A percentile compares a stretch with the other conserved stretches of the same genome.
These are phyloP conservation scores for Cucurbita maxima DNA, from an alignment of 306 rosid species.

Conservation along the genomic window DNA sequence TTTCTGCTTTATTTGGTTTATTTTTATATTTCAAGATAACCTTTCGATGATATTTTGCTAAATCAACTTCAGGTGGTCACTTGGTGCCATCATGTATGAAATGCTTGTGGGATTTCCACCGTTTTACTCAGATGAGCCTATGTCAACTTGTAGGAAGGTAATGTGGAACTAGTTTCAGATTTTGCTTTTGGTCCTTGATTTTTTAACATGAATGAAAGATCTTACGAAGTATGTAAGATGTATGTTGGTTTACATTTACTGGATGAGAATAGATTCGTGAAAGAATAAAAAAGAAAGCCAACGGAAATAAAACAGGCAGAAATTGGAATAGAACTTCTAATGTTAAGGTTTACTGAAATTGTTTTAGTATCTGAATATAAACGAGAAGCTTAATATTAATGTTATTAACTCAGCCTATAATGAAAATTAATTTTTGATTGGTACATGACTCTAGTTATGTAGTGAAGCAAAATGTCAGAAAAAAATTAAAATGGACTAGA, in stretches of 20 bases:
- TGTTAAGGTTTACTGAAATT: neutral
- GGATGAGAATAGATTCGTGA: neutral
- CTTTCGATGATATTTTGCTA: constrained; percentile 15
- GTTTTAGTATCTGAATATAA: neutral
- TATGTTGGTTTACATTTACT: neutral
- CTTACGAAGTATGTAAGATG: neutral
- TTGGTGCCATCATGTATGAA: constrained; percentile 98
- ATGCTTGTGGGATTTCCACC: constrained; percentile 99
- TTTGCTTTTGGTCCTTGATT: neutral
- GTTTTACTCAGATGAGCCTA: constrained; percentile 93
- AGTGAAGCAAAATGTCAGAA: neutral
- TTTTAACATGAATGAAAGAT: constrained; percentile 1
- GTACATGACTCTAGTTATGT: neutral
- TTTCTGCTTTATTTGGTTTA: constrained; percentile 1
- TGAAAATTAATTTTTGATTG: neutral
- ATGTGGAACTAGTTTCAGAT: constrained; percentile 8
- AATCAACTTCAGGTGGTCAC: constrained; percentile 75
- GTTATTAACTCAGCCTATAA: neutral
- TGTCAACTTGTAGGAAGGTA: constrained; percentile 98
- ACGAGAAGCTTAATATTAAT: neutral
- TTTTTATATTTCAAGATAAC: constrained; percentile 5
- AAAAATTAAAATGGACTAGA: neutral
- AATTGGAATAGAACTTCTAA: neutral
- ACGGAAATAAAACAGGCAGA: neutral
- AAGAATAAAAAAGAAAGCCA: neutral